Evolutionary conservation across 306 rosid genomes (phyloP), one percentile per base, ranked within the genome.

Genomic region (Quercus ilex): DNA sequence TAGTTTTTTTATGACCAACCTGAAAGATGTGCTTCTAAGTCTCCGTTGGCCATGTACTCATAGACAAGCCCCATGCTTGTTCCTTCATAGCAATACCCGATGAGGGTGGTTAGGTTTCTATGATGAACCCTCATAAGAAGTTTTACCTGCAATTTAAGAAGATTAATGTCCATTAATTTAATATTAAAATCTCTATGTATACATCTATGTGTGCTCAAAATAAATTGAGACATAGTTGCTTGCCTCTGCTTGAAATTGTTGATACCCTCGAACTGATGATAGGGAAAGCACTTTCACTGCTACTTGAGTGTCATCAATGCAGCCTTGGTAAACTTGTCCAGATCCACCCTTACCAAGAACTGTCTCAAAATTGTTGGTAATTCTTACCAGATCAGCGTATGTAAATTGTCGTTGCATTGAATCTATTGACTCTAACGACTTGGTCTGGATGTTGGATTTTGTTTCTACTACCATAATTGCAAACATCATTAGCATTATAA

Each of bases 251-350:
- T 79, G 79, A 81, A 86, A 91, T 73, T 89, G 88, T 12, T 83
- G 80, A 76, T 80, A 80, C 10, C 92, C 89, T 52, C 74, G 88
- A 17, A 52, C 79, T 21, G 93, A 71, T 12, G 90, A 71, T 33
- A 73, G 26, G 2, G 91, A 85, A 69, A 87, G 88, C 75, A 87
- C 71, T 85, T 91, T 91, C 5, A 87, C 79, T 59, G 96, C 96
- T n/a, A 89, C 94, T 81, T 79, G 77, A 75, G 74, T 81, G 46
- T 75, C 80, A 18, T 84, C 89, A 28, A 83, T 30, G 43, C 58
- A 35, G 20, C 92, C 92, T 49, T 83, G 75, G 76, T 78, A 90
- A 49, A 88, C 94, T 17, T 49, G 58, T 55, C 92, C 92, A 73
- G 83, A 88, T 69, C 90, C 90, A 71, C 92, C 92, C 60, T 55